phyloP scores from a whole-genome alignment of 2,329 filamentous ascomycete genomes.

The Penicillium janthinellum region DNA sequence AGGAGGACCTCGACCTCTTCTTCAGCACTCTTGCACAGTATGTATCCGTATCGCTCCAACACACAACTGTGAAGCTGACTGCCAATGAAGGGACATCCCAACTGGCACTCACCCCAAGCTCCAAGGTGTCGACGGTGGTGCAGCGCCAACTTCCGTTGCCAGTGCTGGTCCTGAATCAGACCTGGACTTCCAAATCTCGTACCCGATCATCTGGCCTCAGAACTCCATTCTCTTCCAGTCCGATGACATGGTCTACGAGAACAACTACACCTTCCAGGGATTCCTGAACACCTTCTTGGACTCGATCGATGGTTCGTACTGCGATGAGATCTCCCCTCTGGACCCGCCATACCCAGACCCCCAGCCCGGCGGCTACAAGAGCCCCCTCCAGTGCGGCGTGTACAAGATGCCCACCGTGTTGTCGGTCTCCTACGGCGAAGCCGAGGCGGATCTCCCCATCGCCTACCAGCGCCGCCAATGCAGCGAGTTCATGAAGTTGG shows the following conservation, averaged over 20 bases:
- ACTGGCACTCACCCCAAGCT: conserved; percentile 43
- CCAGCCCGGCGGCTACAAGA: conserved; percentile 44
- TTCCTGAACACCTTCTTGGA: conserved; percentile 53
- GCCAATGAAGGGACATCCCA: conserved; percentile 35
- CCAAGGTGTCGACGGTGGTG: conserved; percentile 44
- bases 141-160: conserved; percentile 34
- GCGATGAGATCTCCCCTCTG: conserved; percentile 44
- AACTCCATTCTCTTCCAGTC: conserved; percentile 52
- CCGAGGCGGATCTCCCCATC: conserved; percentile 38
- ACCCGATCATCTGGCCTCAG: conserved; percentile 54
- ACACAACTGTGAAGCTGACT: not conserved
- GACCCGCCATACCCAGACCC: conserved; percentile 49
- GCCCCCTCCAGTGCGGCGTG: conserved; percentile 47
- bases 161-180: conserved; percentile 43
- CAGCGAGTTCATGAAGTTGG: conserved; percentile 52
- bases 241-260: conserved; percentile 45
- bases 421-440: conserved; percentile 40
- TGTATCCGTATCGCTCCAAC: not conserved
- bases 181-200: conserved; percentile 51
- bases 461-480: conserved; percentile 44
- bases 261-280: conserved; percentile 41
- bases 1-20: conserved; percentile 49
- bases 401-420: conserved; percentile 42
- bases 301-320: conserved; percentile 54
- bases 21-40: conserved; percentile 40